Conservation (phyloP, 495 filamentous ascomycete genomes). For the Pyrenopolyporus hunteri region DNA sequence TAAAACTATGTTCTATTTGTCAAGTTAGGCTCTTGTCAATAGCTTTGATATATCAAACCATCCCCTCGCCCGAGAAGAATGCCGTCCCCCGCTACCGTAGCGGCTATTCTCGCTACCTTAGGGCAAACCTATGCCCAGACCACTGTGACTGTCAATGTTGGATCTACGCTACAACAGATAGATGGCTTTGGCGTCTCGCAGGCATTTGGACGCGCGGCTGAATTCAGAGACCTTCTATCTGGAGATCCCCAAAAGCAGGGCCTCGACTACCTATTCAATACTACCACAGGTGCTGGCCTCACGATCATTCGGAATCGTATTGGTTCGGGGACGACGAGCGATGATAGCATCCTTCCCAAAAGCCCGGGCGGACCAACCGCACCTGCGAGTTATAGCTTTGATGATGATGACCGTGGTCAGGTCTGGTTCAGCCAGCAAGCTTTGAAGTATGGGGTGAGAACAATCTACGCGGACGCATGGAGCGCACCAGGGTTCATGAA, state of each 20-base stretch:
- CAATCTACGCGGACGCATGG: slow-evolving; percentile 62
- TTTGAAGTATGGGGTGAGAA: slow-evolving; percentile 49
- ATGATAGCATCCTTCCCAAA: slow-evolving; percentile 50
- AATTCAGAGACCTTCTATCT: slow-evolving; percentile 45
- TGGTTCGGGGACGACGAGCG: slow-evolving; percentile 43
- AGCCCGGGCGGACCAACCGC: slow-evolving; percentile 44
- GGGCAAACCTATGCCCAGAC: slow-evolving; percentile 26
- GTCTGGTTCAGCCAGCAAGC: slow-evolving; percentile 59
- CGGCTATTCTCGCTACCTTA: slow-evolving; percentile 6
- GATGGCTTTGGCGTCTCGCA: slow-evolving; percentile 59
- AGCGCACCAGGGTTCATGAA: slow-evolving; percentile 65
- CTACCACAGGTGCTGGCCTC: slow-evolving; percentile 55
- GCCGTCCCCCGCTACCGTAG: slow-evolving; percentile 5
- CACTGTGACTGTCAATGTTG: slow-evolving; percentile 45
- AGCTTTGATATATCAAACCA: background rate
- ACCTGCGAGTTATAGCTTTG: slow-evolving; percentile 52
- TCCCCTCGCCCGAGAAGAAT: slow-evolving; percentile 2
- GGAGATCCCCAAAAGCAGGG: slow-evolving; percentile 41
- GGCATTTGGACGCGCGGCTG: slow-evolving; percentile 55
- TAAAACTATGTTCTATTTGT: background rate
- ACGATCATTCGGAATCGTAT: slow-evolving; percentile 61
- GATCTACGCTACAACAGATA: slow-evolving; percentile 46
- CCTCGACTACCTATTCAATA: slow-evolving; percentile 57
- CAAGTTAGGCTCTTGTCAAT: too few species aligned
- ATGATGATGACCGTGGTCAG: slow-evolving; percentile 55